Base-by-base conservation (phyloP, 2,329 filamentous ascomycete species). In the Pseudogymnoascus sp. region DNA sequence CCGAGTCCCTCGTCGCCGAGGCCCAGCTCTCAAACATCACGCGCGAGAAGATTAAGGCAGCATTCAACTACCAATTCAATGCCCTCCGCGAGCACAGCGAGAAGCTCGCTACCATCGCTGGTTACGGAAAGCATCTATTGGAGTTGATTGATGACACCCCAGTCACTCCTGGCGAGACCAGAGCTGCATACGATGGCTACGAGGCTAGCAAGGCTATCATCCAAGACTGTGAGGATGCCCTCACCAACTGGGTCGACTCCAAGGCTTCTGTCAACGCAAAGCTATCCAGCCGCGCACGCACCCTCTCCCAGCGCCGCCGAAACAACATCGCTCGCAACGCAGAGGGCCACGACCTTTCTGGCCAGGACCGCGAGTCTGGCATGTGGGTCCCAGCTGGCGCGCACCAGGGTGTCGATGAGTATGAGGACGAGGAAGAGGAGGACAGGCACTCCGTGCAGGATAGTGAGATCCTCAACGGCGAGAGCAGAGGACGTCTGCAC, bases 11-110 rank as follows among this genome's bases (percentile, higher is more conserved):
- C 12, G 94, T 99, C 60, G 94, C 94, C 64, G 94, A 99, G 75
- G 94, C 94, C 6, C 94, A 99, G 77, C 82, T 99, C 58, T 96
- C 92, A 73, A 99, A 99, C 81, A 99, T 99, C 71, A 99, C 95
- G 23, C 92, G 94, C 69, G 92, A 99, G 78, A 99, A 99, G 82
- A 86, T 99, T 73, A 99, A 99, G 84, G 89, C 92, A 58, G 94
- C 94, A 38, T 99, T 96, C 77, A 89, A 87, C 59, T 99, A 97
- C 78, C 94, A 99, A 73, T 99, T 99, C 69, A 92, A 99, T 72
- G 94, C 94, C 41, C 84, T 99, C 65, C 89, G 90, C 63, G 94
- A 99, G 79, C 94, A 97, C 77, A 94, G 89, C 74, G 94, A 99
- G 77, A 99, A 99, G 80, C 83, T 97, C 21, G 94, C 94, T 71